Evolutionary conservation across 2,329 filamentous ascomycete genomes (phyloP).

Genomic region (Calonectria leucothoes): DNA sequence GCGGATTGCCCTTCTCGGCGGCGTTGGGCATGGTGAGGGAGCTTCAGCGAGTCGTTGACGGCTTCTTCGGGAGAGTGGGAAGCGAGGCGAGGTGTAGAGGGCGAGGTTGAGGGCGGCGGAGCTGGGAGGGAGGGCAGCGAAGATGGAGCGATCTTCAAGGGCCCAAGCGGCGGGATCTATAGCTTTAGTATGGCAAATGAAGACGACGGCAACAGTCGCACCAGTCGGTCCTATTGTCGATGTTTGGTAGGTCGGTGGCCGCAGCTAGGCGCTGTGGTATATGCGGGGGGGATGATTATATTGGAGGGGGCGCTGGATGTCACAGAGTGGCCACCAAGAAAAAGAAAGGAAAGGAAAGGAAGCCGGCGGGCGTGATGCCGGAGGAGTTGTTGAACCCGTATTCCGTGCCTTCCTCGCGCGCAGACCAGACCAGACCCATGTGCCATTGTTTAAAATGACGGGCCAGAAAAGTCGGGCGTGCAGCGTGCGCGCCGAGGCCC

Average conservation of each 20-base stretch:
- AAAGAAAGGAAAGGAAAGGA: neutral
- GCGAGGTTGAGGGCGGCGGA: neutral
- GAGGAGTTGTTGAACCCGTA: neutral
- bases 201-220: neutral
- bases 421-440: neutral
- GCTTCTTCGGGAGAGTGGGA: neutral
- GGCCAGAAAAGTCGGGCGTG: neutral
- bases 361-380: neutral
- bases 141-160: neutral
- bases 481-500: neutral
- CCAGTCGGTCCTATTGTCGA: neutral
- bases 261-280: neutral
- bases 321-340: neutral
- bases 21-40: slow-evolving; percentile 33
- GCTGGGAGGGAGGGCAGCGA: neutral
- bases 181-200: neutral
- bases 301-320: neutral
- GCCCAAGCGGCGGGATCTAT: slow-evolving; percentile 3
- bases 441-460: neutral
- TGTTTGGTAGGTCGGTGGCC: too few relatives aligned
- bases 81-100: neutral
- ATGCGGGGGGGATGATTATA: neutral
- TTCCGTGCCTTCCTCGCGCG: neutral
- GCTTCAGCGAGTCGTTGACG: neutral
- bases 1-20: slow-evolving; percentile 33